phyloP scores from a whole-genome alignment of 805 yeast genomes.

The Candida sphagnicola region DNA sequence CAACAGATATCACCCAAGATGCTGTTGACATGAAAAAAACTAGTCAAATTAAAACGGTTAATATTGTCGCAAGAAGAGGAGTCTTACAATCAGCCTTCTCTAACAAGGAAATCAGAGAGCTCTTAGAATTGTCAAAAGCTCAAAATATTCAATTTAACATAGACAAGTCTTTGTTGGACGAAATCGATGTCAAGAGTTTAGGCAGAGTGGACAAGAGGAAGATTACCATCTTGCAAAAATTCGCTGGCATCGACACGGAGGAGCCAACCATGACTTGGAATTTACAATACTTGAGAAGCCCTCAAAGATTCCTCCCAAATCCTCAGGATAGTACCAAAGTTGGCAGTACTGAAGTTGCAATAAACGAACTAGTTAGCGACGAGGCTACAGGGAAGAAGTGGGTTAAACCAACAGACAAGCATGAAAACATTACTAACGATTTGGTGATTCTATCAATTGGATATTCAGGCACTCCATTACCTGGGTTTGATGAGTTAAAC shows the following conservation, averaged over 20 bases:
- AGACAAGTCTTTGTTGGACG: constrained; percentile 26
- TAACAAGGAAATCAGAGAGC: constrained; percentile 85
- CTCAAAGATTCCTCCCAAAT: constrained; percentile 46
- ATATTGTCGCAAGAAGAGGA: constrained; percentile 84
- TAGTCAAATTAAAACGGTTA: constrained; percentile 59
- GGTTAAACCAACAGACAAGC: constrained; percentile 34
- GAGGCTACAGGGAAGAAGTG: constrained; percentile 26
- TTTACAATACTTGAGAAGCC: constrained; percentile 66
- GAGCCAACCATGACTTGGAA: constrained; percentile 46
- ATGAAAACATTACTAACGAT: constrained; percentile 44
- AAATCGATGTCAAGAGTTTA: constrained; percentile 24
- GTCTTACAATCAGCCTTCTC: constrained; percentile 83
- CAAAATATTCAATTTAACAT: constrained; percentile 46
- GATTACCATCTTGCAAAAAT: constrained; percentile 57
- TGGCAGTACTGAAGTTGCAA: constrained; percentile 44
- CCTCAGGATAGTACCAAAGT: constrained; percentile 34
- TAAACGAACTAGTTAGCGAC: constrained; percentile 43
- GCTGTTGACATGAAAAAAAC: constrained; percentile 54
- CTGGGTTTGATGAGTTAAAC: constrained; percentile 47
- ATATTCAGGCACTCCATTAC: constrained; percentile 63
- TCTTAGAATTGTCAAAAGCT: constrained; percentile 53
- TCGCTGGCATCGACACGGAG: constrained; percentile 14
- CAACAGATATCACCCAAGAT: constrained; percentile 66
- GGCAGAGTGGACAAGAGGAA: constrained; percentile 61
- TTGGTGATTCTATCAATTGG: constrained; percentile 81